Evolutionary conservation across 176 grass and related monocot genomes (phyloP).

Genomic region (maize (Zea mays)): DNA sequence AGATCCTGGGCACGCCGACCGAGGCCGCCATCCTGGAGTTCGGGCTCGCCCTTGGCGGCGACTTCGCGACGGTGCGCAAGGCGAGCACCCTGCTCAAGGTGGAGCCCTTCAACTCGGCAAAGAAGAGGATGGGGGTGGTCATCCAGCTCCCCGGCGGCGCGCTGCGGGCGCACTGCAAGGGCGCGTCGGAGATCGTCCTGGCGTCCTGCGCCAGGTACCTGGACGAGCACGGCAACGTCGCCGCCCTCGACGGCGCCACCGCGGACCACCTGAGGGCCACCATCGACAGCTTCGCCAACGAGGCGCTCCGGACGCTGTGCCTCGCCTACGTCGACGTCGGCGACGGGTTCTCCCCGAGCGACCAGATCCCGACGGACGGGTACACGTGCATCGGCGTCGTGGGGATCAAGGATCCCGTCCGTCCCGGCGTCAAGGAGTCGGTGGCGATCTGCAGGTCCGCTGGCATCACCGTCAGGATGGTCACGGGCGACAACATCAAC

Average conservation of each 20-base stretch:
- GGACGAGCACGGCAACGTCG: conserved; percentile 55
- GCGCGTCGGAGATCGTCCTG: conserved; percentile 91
- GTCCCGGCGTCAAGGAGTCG: conserved; percentile 88
- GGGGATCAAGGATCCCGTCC: conserved; percentile 89
- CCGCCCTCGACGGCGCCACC: conserved; percentile 60
- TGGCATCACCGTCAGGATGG: conserved; percentile 91
- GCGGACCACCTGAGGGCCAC: conserved; percentile 51
- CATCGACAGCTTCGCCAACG: conserved; percentile 86
- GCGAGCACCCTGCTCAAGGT: conserved; percentile 73
- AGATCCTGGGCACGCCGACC: conserved; percentile 90
- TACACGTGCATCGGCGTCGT: conserved; percentile 95
- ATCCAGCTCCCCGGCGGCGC: conserved; percentile 63
- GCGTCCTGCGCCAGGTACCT: conserved; percentile 70
- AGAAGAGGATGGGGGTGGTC: conserved; percentile 96
- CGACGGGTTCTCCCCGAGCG: conserved; percentile 51
- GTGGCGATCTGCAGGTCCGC: conserved; percentile 86
- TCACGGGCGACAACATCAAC: conserved; percentile 98
- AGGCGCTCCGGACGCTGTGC: conserved; percentile 86
- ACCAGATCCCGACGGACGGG: conserved; percentile 62
- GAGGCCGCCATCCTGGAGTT: conserved; percentile 86
- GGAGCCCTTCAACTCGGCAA: conserved; percentile 84
- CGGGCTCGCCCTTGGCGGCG: conserved; percentile 66
- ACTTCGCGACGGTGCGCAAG: conserved; percentile 59
- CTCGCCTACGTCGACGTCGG: conserved; percentile 75
- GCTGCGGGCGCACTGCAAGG: conserved; percentile 73